These are phyloP conservation scores for Collybia sp. DNA, from an alignment of 768 basidiomycete genomes.

Conservation along the genomic window DNA sequence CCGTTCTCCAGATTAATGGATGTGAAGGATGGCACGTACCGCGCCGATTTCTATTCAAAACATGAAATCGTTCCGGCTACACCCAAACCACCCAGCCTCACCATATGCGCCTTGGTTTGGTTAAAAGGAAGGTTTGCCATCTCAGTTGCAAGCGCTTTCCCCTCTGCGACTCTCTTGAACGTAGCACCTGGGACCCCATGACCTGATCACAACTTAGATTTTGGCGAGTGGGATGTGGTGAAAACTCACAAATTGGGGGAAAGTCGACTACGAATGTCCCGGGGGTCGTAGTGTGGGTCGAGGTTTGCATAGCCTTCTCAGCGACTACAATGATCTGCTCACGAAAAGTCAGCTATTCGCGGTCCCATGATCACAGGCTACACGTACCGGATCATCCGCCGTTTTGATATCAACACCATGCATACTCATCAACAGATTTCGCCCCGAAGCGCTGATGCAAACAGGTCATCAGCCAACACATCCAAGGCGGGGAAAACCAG, in stretches of 20 bases:
- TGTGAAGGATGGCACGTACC: slow-evolving; percentile 2
- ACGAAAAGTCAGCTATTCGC: not conserved
- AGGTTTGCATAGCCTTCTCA: slow-evolving; percentile 15
- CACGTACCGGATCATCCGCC: slow-evolving; percentile 15
- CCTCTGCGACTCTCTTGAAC: slow-evolving; percentile 34
- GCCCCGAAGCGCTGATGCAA: slow-evolving; percentile 14
- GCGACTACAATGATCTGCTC: slow-evolving; percentile 18
- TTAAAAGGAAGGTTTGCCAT: slow-evolving; percentile 34
- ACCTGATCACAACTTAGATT: not conserved
- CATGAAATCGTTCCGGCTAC: not conserved
- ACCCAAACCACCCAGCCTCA: slow-evolving; percentile 10
- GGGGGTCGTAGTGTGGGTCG: slow-evolving; percentile 15
- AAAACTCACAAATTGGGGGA: slow-evolving; percentile 15
- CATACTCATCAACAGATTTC: slow-evolving; percentile 14
- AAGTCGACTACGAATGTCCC: slow-evolving; percentile 24
- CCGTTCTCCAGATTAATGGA: slow-evolving; percentile 14
- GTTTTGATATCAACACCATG: slow-evolving; percentile 20
- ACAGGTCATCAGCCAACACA: too few species aligned
- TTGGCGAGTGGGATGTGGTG: not conserved
- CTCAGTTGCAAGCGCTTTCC: slow-evolving; percentile 22
- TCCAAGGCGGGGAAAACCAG: not conserved
- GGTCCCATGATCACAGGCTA: not conserved
- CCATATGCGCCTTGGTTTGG: slow-evolving; percentile 26
- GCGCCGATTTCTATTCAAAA: too few species aligned
- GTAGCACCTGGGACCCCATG: slow-evolving; percentile 40